Evolutionary conservation across 768 basidiomycete genomes (phyloP), one percentile per base, ranked within the genome.

Genomic region (Lactarius hengduanensis): DNA sequence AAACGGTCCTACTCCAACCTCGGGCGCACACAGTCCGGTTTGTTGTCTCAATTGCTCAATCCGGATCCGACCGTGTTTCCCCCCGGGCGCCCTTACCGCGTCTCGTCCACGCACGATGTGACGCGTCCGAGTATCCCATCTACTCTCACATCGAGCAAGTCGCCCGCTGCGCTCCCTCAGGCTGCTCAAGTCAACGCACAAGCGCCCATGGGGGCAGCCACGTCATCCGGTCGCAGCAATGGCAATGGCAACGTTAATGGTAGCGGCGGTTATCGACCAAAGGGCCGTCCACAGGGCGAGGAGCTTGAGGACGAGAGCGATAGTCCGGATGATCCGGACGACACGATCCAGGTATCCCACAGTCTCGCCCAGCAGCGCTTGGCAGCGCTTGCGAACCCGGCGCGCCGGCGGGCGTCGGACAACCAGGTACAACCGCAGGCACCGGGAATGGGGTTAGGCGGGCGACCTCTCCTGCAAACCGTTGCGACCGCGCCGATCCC

Each of bases 301-400:
- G 90, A 90, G 73, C 76, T 91, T 79, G 90, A 91, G 66, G 84
- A 87, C n/a, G 83, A 84, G 28, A 75, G 70, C 22, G 80, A 81
- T 55, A 86, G 82, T 64, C 85, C 79, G 20, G 82, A 78, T 47
- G 85, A 78, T 55, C 80, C 86, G 2, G 83, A 81, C 1, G 79
- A 83, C 71, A 77, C 74, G 28, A 79, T 89, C 34, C 81, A 84
- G 70, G 76, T 90, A 26, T 86, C 89, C 30, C 81, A 80, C 74
- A 90, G 88, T 59, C 81, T 88, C 38, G 91, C 89, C 15, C 86
- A 91, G 71, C 84, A 87, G 76, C 85, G 80, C 75, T 71, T 92
- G 65, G 84, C 81, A 56, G 83, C 84, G 1, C 75, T 91, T 3
- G 84, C 83, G 43, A 77, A 75, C 53, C 74, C 75, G 10, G 71